Evolutionary conservation across 2,329 filamentous ascomycete species (phyloP).

Genomic region (Mariannaea sp.): DNA sequence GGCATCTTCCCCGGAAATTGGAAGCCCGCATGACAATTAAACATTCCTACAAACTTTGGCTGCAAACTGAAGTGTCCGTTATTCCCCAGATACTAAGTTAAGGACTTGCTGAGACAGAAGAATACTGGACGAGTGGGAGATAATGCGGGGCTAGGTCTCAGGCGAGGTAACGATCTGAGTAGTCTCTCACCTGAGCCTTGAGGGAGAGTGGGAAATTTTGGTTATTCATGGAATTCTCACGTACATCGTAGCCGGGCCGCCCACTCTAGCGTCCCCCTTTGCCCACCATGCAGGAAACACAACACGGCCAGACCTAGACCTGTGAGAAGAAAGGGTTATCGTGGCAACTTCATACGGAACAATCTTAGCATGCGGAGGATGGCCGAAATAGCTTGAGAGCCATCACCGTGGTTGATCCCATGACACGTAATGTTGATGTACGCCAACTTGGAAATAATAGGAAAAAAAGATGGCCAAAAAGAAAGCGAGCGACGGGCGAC

Average conservation of each 20-base stretch:
- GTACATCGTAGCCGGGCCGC: constrained; percentile 16
- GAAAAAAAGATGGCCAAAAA: constrained; percentile 8
- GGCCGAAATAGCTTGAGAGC: constrained; percentile 5
- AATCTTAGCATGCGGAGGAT: constrained; percentile 12
- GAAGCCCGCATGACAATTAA: not conserved
- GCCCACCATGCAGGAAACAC: constrained; percentile 24
- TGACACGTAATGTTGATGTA: constrained; percentile 10
- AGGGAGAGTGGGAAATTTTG: constrained; percentile 11
- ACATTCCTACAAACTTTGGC: constrained; percentile 5
- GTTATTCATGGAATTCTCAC: constrained; percentile 12
- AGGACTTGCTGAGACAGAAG: constrained; percentile 4
- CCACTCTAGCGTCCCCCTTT: constrained; percentile 25
- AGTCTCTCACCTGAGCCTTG: constrained; percentile 9
- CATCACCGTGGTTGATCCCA: constrained; percentile 11
- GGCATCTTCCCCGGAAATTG: not conserved
- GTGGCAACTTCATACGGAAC: constrained; percentile 21
- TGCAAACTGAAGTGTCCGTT: not conserved
- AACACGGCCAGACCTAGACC: constrained; percentile 28
- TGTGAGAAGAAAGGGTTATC: constrained; percentile 18
- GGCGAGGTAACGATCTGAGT: constrained; percentile 20
- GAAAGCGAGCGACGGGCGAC: constrained; percentile 10
- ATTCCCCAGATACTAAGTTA: constrained; percentile 7
- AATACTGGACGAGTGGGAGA: not conserved
- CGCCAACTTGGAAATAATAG: not conserved
- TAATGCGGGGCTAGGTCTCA: constrained; percentile 8